Conservation (phyloP, 2,329 filamentous ascomycete species). For the Onygena corvina region DNA sequence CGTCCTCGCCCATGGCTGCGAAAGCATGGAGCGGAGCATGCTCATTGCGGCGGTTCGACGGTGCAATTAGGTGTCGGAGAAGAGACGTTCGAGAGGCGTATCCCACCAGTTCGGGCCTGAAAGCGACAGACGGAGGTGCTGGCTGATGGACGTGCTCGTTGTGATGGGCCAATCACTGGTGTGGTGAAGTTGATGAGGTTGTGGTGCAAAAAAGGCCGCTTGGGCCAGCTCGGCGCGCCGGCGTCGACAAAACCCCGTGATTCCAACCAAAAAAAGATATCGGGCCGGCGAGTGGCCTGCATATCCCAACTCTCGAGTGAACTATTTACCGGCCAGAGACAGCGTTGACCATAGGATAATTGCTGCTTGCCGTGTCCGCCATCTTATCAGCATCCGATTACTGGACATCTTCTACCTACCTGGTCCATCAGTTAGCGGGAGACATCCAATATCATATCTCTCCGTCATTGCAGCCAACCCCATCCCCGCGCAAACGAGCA, state of each 20-base stretch:
- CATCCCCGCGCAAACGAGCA: conserved; percentile 11
- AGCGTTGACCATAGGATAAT: background rate
- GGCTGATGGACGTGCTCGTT: background rate
- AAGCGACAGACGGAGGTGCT: conserved; percentile 13
- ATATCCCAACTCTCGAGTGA: background rate
- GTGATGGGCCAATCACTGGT: conserved; percentile 11
- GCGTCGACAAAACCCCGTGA: conserved; percentile 12
- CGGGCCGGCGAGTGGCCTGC: background rate
- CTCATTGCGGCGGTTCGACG: conserved; percentile 3
- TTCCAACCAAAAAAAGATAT: conserved; percentile 10
- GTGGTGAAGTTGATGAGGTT: conserved; percentile 4
- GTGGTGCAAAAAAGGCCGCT: conserved; percentile 16
- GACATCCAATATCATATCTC: background rate
- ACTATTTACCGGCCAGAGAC: background rate
- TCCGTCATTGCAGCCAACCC: background rate
- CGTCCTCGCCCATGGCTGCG: conserved; percentile 50
- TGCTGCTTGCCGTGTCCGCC: background rate
- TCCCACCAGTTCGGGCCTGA: conserved; percentile 19
- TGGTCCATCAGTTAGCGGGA: background rate
- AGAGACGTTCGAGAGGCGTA: background rate
- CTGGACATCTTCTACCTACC: background rate
- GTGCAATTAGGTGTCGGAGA: background rate
- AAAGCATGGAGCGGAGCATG: too few species aligned
- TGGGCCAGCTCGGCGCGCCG: conserved; percentile 14
- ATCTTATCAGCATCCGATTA: conserved; percentile 2